Evolutionary conservation across 2,329 filamentous ascomycete genomes (phyloP), one percentile per base, ranked within the genome.

Genomic region (Colletotrichum australisinense): DNA sequence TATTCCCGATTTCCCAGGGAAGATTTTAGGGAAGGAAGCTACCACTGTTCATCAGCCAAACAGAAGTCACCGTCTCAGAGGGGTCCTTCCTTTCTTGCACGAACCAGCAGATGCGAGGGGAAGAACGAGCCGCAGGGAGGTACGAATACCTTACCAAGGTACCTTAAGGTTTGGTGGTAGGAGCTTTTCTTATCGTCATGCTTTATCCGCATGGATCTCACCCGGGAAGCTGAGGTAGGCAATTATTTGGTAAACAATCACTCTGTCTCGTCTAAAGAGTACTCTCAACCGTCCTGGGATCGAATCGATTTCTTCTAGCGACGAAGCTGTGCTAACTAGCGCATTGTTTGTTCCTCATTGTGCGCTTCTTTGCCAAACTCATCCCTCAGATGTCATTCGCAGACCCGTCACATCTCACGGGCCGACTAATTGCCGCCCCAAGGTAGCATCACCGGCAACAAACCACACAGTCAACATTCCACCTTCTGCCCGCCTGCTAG

Each of bases 351-450:
- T 5, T 58, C 11, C 7, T n/a, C 1, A 12, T 5, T 19, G 22
- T 6, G n/a, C 7, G 16, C 24, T 8, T 49, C 55, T 26, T 19
- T 28, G 28, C 28, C 24, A 22, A 42, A 22, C 26, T 57, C 49
- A 12, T 19, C n/a, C 6, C 42, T 22, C 8, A 67, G 65, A 62
- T 12, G 22, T 28, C 24, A 42, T 7, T 24, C 28, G 16, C 16
- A 26, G n/a, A 16, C 30, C 22, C 49, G 5, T 22, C n/a, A 7
- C 8, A 53, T 16, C 8, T n/a, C 24, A 30, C 71, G 71, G 71
- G 53, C 71, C 71, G 71, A 73, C 71, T 70, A 70, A 66, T 52
- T 14, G 60, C 71, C 71, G 71, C 32, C 28, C 49, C n/a, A 24
- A 65, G 32, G 55, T 73, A 22, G 7, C 53, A 58, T 72, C 64